Percentiles rank a stretch among this genome's conserved stretches.
These are phyloP conservation scores for Alternaria sp. DNA, from an alignment of 2,329 filamentous ascomycete genomes.

Conservation along the genomic window DNA sequence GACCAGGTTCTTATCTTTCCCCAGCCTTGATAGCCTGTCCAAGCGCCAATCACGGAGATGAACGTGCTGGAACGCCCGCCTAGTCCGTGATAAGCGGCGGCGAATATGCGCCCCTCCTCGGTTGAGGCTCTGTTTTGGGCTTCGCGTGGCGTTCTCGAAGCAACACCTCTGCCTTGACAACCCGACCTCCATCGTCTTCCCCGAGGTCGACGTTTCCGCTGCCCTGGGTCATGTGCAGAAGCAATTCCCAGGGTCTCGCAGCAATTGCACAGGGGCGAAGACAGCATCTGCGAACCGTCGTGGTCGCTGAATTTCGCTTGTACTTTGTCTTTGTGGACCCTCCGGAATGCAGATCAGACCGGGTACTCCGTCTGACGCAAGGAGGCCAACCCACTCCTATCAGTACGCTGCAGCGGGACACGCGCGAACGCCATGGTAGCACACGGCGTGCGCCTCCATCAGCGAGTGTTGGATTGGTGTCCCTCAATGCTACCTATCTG, in stretches of 20 bases:
- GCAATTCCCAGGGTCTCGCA: neutral
- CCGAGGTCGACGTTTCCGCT: constrained; percentile 22
- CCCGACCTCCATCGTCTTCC: constrained; percentile 35
- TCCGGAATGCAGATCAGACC: constrained; percentile 21
- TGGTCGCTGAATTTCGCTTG: neutral
- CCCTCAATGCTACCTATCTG: constrained; percentile 29
- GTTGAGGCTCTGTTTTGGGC: constrained; percentile 40
- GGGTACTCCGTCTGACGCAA: constrained; percentile 11
- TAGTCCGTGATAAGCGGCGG: constrained; percentile 45
- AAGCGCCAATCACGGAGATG: constrained; percentile 22
- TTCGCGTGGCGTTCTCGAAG: constrained; percentile 40
- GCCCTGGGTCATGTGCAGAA: constrained; percentile 4
- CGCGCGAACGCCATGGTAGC: constrained; percentile 16
- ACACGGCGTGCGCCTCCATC: constrained; percentile 19
- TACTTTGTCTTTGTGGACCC: constrained; percentile 12
- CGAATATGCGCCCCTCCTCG: constrained; percentile 44
- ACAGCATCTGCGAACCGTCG: neutral
- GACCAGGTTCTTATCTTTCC: constrained; percentile 42
- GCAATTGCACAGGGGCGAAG: neutral
- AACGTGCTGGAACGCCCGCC: constrained; percentile 19
- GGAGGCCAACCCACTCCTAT: constrained; percentile 19
- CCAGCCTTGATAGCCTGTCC: constrained; percentile 28
- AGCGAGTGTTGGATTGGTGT: constrained; percentile 16
- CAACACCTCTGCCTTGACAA: constrained; percentile 20
- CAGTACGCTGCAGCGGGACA: constrained; percentile 12